Evolutionary conservation across 1,139 yeast genomes (phyloP), one percentile per base, ranked within the genome.

Genomic region (Candida glucosophila): DNA sequence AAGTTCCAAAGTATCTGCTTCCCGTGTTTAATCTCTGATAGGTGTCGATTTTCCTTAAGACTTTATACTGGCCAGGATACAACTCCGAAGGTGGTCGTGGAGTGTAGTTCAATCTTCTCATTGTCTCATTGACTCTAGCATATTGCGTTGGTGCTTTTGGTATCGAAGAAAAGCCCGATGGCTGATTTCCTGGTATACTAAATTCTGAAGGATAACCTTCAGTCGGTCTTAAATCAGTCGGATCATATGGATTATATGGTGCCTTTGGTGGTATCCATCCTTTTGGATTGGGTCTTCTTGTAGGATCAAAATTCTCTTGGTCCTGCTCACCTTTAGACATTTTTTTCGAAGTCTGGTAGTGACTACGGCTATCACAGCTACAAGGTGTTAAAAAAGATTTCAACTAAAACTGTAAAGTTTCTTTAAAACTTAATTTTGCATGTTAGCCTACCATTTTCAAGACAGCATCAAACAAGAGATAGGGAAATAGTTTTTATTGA

Each of bases 131-230:
- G 34, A 82, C 77, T 40, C 70, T 71, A 36, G 73, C 69, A 44
- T 76, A 79, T 47, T 78, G 85, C 2, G 80, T 66, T 3, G 85
- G 77, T 41, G 69, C 76, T 36, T 67, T 66, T 3, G 90, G 88
- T 11, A 76, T 52, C n/a, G 73, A 58, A 2, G 77, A 62, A 56
- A 78, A 77, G 15, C 70, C 71, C 15, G 57, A 47, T 12, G 74
- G 74, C 28, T 63, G 54, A 23, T 57, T 58, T 1, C 76, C 71
- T 1, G 82, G 80, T 4, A 72, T 49, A 33, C 64, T 58, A 48
- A 61, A 81, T 47, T 82, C 95, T 8, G 88, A 77, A 1, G 95
- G 95, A 37, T 82, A 82, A 2, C 94, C 93, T 44, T 74, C 76
- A 0, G 93, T 71, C 1, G 95, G 94, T 27, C 95, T 60, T 19